A percentile compares a stretch with the other conserved stretches of the same genome.
Conservation (phyloP, 192 early-diverging fungal species). For the Chytriomyces sp. region DNA sequence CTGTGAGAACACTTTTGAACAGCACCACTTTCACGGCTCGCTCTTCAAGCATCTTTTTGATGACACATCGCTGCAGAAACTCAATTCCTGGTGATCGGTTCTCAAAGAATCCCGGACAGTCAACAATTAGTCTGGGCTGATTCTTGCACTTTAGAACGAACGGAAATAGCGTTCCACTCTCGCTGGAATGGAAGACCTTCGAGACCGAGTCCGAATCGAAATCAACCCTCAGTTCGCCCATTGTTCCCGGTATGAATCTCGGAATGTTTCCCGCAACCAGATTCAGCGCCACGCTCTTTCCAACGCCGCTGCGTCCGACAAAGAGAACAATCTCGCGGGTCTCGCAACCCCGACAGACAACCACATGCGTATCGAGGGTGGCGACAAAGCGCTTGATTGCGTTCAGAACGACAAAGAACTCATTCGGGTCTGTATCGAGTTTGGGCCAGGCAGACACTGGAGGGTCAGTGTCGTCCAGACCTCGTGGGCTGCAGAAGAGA, state of each 20-base stretch:
- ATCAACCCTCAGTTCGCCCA: not conserved
- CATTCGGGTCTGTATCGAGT: no score
- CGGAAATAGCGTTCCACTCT: not conserved
- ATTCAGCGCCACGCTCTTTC: not conserved
- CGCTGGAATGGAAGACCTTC: not conserved
- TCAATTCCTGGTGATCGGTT: not conserved
- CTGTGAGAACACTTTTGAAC: slow-evolving; percentile 1
- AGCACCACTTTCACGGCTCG: not conserved
- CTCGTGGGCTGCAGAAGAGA: no score
- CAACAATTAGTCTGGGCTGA: not conserved
- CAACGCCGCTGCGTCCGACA: slow-evolving; percentile 1
- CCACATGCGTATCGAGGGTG: no score
- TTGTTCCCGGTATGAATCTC: not conserved
- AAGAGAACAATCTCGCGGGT: not conserved
- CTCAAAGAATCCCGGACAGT: slow-evolving; percentile 21
- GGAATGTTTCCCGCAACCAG: not conserved
- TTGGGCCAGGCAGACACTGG: no score
- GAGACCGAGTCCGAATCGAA: not conserved
- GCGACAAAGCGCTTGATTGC: no score
- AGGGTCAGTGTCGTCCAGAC: no score
- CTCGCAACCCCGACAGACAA: no score
- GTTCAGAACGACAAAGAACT: no score
- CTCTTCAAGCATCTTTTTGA: not conserved
- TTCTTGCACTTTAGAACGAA: not conserved
- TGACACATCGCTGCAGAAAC: slow-evolving; percentile 15